phyloP scores from a whole-genome alignment of 495 filamentous ascomycete species.

The Aspergillus heteromorphus region DNA sequence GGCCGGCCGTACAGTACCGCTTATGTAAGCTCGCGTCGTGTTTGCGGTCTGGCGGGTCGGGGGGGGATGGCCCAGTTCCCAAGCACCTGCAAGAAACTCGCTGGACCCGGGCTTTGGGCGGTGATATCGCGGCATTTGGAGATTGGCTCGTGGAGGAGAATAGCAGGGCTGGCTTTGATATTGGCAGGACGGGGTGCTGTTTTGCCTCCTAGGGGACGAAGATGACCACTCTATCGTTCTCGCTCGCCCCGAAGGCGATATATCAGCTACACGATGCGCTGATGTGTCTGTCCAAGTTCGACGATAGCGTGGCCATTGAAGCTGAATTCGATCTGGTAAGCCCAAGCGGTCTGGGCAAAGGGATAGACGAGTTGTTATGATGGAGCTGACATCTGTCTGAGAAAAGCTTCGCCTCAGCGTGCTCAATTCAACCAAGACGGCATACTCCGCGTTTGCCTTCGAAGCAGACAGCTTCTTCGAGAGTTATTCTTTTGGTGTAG shows the following conservation, averaged over 20 bases:
- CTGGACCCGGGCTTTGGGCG: background rate
- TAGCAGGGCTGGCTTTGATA: background rate
- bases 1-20: background rate
- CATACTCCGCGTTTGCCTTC: constrained; percentile 78
- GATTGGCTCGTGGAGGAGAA: background rate
- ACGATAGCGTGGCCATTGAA: constrained; percentile 82
- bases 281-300: constrained; percentile 87
- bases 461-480: constrained; percentile 74
- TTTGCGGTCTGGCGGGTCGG: background rate
- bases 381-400: constrained; percentile 1
- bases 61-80: background rate
- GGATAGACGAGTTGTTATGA: background rate
- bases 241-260: constrained; percentile 68
- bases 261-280: constrained; percentile 74
- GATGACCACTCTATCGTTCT: constrained; percentile 75
- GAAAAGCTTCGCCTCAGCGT: constrained; percentile 71
- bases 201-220: background rate
- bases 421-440: constrained; percentile 88
- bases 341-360: background rate
- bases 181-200: background rate
- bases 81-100: background rate
- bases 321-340: constrained; percentile 67
- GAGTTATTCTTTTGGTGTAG: constrained; percentile 48
- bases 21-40: constrained; percentile 22
- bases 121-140: background rate